These are phyloP conservation scores for Fraxinus sp. DNA, from an alignment of 305 asterid species.

Conservation along the genomic window DNA sequence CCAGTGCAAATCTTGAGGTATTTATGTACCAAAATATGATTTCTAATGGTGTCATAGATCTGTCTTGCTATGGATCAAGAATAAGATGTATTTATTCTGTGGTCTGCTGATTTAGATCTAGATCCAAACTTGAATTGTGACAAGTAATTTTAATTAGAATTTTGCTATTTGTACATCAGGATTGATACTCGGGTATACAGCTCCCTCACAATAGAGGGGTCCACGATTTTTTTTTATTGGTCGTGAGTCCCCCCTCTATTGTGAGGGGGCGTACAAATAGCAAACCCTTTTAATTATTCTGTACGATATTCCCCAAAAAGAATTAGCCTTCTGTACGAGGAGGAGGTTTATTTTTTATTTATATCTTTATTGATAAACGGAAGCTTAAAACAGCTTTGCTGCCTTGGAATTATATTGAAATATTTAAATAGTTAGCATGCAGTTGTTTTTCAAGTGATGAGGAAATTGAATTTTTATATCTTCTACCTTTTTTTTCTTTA, in stretches of 20 bases:
- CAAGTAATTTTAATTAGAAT: not conserved
- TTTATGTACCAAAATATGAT: slow-evolving; percentile 14
- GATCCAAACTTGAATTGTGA: slow-evolving; percentile 36
- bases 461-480: not conserved
- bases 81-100: slow-evolving; percentile 10
- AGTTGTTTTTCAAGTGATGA: not conserved
- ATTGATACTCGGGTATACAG: too few relatives aligned
- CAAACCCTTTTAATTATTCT: not conserved
- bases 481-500: not conserved
- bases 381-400: not conserved
- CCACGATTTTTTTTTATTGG: not conserved
- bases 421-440: not conserved
- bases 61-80: slow-evolving; percentile 35
- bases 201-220: not conserved
- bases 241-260: not conserved
- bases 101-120: slow-evolving; percentile 46
- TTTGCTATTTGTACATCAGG: not conserved
- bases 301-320: not conserved
- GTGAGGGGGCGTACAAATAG: not conserved
- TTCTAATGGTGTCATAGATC: slow-evolving; percentile 45
- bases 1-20: slow-evolving; percentile 9
- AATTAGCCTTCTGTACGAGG: not conserved
- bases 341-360: not conserved
- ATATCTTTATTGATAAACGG: too few relatives aligned
- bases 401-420: not conserved